These are phyloP conservation scores for Pseudozyma hubeiensis DNA, from an alignment of 1,284 basidiomycete genomes.

Conservation along the genomic window DNA sequence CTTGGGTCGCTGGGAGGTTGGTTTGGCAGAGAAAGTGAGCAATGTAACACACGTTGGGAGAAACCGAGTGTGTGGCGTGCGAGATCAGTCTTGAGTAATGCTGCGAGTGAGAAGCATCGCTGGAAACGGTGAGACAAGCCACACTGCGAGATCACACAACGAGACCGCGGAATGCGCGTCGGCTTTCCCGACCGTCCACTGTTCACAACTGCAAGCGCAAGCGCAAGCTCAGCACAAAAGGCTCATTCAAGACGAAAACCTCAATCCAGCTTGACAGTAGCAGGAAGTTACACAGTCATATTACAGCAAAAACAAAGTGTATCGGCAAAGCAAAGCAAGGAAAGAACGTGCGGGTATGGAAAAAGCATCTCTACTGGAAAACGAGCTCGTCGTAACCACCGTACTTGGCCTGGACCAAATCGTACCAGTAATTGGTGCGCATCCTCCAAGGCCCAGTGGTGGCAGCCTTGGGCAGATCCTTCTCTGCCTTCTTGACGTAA, in stretches of 20 bases:
- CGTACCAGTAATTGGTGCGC: slow-evolving; percentile 59
- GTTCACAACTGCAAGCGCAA: too few species aligned
- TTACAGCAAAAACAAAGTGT: slow-evolving; percentile 1
- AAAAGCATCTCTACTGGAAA: slow-evolving; percentile 22
- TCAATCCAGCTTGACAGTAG: too few species aligned
- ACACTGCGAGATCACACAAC: too few species aligned
- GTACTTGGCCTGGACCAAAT: slow-evolving; percentile 54
- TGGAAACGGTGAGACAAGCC: too few species aligned
- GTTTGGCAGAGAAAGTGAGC: slow-evolving; percentile 21
- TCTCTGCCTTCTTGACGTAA: slow-evolving; percentile 61
- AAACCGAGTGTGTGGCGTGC: too few species aligned
- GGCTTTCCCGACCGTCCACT: too few species aligned
- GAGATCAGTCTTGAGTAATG: too few species aligned
- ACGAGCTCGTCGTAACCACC: slow-evolving; percentile 37
- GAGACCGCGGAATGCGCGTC: too few species aligned
- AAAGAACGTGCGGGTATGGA: background rate
- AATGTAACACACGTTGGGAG: background rate
- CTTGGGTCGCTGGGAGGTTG: slow-evolving; percentile 80
- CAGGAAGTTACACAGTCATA: background rate
- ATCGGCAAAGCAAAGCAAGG: background rate
- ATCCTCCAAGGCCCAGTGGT: slow-evolving; percentile 53
- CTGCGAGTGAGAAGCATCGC: too few species aligned
- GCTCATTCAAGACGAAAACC: too few species aligned
- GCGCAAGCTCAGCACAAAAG: too few species aligned
- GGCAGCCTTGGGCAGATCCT: slow-evolving; percentile 60